Conservation (phyloP, 805 yeast species). For the Ogataea minuta region DNA sequence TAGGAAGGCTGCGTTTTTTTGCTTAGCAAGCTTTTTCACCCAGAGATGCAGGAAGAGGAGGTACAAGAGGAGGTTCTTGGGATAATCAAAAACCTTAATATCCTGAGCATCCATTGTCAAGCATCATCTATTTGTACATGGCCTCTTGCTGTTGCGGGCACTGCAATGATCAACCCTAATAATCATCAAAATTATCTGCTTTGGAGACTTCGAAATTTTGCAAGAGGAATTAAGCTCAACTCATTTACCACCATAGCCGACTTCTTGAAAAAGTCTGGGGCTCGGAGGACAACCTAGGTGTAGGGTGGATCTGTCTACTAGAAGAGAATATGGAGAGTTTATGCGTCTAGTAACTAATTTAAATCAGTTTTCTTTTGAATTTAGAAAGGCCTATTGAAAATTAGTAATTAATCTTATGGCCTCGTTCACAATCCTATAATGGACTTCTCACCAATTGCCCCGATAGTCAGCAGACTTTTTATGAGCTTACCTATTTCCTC, state of each 20-base stretch:
- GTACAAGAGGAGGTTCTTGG: constrained; percentile 8
- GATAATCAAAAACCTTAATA: constrained; percentile 8
- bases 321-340: too few species aligned
- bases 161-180: constrained; percentile 8
- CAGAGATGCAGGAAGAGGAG: constrained; percentile 7
- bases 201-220: constrained; percentile 12
- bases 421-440: too few species aligned
- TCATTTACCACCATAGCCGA: constrained; percentile 10
- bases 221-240: constrained; percentile 7
- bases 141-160: constrained; percentile 16
- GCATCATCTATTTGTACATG: constrained; percentile 12
- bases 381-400: too few species aligned
- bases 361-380: too few species aligned
- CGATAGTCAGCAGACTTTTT: too few species aligned
- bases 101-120: constrained; percentile 11
- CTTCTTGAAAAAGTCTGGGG: constrained; percentile 19
- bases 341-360: too few species aligned
- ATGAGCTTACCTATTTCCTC: too few species aligned
- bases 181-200: constrained; percentile 11
- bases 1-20: constrained; percentile 11
- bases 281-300: constrained; percentile 4
- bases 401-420: too few species aligned
- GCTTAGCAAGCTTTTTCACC: constrained; percentile 12
- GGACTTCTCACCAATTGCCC: too few species aligned
- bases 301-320: background rate